Evolutionary conservation across 768 basidiomycete genomes (phyloP).

Genomic region (Russula sp.): DNA sequence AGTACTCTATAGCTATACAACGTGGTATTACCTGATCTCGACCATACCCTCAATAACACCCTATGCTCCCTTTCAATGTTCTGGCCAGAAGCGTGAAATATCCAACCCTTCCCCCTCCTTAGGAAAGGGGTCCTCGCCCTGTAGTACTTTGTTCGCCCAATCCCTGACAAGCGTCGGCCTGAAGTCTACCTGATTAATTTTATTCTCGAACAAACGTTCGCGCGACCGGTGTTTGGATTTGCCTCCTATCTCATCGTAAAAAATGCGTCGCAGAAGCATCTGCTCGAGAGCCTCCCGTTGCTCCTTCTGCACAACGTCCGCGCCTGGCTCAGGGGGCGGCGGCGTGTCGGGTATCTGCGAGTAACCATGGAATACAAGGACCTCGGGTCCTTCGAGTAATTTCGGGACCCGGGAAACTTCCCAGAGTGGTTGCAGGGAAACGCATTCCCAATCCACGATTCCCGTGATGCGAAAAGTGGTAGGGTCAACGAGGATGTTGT

Average conservation of each 20-base stretch:
- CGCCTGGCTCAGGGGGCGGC: background rate
- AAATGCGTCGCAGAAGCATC: constrained; percentile 2
- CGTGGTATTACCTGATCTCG: background rate
- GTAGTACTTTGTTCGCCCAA: background rate
- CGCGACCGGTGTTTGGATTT: background rate
- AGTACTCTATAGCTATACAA: background rate
- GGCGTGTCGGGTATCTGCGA: background rate
- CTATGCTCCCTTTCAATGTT: background rate
- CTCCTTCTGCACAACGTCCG: background rate
- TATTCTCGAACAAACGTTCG: constrained; percentile 9
- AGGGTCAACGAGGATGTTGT: constrained; percentile 26
- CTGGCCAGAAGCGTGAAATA: background rate
- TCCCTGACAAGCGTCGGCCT: background rate
- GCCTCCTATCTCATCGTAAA: constrained; percentile 2
- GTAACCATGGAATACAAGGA: background rate
- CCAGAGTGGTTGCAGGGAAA: constrained; percentile 7
- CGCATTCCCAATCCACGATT: constrained; percentile 26
- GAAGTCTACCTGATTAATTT: background rate
- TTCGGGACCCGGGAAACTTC: background rate
- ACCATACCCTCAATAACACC: background rate
- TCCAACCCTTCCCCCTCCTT: background rate
- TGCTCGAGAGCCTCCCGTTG: background rate
- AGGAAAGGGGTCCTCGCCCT: background rate
- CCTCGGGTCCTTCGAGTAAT: constrained; percentile 6
- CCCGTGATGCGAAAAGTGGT: constrained; percentile 21